Base-by-base conservation (phyloP, 2,329 filamentous ascomycete genomes). In the Xenoacremonium recifei region DNA sequence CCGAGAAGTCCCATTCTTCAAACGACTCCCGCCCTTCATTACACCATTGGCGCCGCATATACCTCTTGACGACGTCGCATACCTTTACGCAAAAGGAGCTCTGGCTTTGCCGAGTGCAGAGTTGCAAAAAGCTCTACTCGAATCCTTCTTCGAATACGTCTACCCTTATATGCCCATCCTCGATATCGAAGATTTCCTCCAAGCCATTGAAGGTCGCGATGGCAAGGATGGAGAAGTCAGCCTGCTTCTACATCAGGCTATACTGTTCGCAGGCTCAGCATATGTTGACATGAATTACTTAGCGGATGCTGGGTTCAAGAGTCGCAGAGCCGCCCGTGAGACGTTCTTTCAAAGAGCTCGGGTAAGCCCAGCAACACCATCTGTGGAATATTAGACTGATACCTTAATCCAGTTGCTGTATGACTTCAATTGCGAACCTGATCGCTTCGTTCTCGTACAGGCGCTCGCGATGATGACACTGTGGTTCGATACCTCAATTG, bases 401-500 rank as follows among this genome's bases (percentile, higher is more conserved):
- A 50, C 31, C 4, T 4, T 4, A 6, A 4, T 2, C 2, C 7
- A 89, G 82, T 76, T 92, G 3, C 74, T 96, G 11, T 96, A 96
- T 65, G 91, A 96, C 61, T 93, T 95, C 53, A 90, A 96, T 63
- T 93, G 92, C 62, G 91, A 96, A 65, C 79, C 83, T 21, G 89
- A 96, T 62, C 85, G 89, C 33, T 82, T 96, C 40, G 80, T 88
- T n/a, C 76, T 96, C 19, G 88, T 96, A 13, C 91, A 96, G 67
- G 85, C 87, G 3, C 73, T 96, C 13, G 73, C 96, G 15, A 76
- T 96, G 44, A 89, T 96, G 86, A 95, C 90, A 2, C 95, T 95
- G 63, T 96, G 91, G 86, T 95, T 89, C 4, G 90, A 90, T 0
- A 89, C 96, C 63, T 90, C 96, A 62, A 89, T 95, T 60, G 95